Conservation (phyloP, 2,329 filamentous ascomycete genomes). For the Graphilbum ipis-grandicollis region DNA sequence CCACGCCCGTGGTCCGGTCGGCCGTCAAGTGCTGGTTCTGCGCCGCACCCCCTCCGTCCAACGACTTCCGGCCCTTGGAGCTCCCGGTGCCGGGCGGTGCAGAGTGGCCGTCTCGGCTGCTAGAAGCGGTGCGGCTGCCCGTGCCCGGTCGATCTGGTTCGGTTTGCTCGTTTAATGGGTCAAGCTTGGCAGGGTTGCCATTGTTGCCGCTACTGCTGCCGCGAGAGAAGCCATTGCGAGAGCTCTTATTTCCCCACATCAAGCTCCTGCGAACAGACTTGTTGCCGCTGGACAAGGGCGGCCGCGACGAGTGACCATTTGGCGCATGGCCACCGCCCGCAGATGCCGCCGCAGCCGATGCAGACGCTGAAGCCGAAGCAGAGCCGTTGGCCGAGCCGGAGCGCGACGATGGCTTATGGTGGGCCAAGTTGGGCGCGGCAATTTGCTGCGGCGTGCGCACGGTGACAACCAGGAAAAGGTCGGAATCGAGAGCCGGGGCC, state of each 20-base stretch:
- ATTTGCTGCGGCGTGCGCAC: conserved; percentile 46
- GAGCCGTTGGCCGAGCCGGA: conserved; percentile 24
- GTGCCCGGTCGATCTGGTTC: conserved; percentile 21
- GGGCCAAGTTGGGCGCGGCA: conserved; percentile 9
- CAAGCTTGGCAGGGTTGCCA: conserved; percentile 32
- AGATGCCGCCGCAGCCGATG: too few relatives aligned
- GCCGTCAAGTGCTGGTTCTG: conserved; percentile 24
- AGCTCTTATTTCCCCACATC: conserved; percentile 51
- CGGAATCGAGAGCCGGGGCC: conserved; percentile 42
- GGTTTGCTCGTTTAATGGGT: conserved; percentile 37
- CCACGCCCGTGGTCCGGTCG: conserved; percentile 58
- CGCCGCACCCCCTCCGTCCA: conserved; percentile 2
- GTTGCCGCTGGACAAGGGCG: conserved; percentile 28
- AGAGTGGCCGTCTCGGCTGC: conserved; percentile 28
- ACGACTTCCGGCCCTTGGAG: conserved; percentile 19
- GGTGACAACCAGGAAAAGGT: conserved; percentile 71
- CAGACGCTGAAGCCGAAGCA: too few relatives aligned
- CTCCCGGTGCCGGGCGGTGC: conserved; percentile 36
- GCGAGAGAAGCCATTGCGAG: conserved; percentile 35
- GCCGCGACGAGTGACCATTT: conserved; percentile 28
- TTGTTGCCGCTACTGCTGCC: conserved; percentile 22
- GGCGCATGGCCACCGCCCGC: too few relatives aligned
- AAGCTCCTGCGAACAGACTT: conserved; percentile 43
- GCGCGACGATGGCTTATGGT: conserved; percentile 30
- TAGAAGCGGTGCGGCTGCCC: conserved; percentile 16